Percentiles rank a stretch among this genome's conserved stretches.
phyloP scores from a whole-genome alignment of 331 rosid genomes.

The Saraca asoca region DNA sequence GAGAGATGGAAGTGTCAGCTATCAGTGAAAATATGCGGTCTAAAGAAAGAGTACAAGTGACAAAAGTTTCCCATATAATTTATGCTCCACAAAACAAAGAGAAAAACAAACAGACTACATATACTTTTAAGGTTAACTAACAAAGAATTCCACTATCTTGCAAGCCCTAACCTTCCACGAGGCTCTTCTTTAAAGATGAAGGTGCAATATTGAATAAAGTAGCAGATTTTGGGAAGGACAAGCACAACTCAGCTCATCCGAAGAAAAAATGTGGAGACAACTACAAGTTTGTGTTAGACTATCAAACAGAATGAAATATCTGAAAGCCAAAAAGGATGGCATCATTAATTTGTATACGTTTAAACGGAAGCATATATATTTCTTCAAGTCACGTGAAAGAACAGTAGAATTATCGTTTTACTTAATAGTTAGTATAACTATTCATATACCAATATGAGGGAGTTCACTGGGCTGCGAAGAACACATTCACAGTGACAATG shows the following conservation, averaged over 20 bases:
- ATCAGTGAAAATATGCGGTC: not conserved
- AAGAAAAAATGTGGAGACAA: slow-evolving; percentile 7
- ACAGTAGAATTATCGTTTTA: not conserved
- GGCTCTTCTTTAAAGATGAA: not conserved
- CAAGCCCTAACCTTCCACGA: not conserved
- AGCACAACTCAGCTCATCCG: slow-evolving; percentile 13
- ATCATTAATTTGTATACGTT: not conserved
- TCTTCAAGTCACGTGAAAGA: slow-evolving; percentile 5
- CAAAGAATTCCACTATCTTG: not conserved
- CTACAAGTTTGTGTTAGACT: slow-evolving; percentile 18
- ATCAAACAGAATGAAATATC: slow-evolving; percentile 18
- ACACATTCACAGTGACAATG: slow-evolving; percentile 20
- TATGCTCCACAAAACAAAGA: not conserved
- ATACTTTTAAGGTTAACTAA: not conserved
- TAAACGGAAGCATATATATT: not conserved
- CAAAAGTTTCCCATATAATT: not conserved
- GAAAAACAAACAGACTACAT: not conserved
- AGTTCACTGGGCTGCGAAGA: slow-evolving; percentile 7
- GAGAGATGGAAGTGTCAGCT: too few species aligned
- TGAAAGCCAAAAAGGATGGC: slow-evolving; percentile 14
- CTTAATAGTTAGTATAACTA: not conserved
- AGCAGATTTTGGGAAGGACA: not conserved
- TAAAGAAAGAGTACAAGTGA: not conserved
- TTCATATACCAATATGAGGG: not conserved
- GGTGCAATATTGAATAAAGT: not conserved